A percentile compares a stretch with the other conserved stretches of the same genome.
Conservation (phyloP, 768 basidiomycete genomes). For the Auriculariales sp. region DNA sequence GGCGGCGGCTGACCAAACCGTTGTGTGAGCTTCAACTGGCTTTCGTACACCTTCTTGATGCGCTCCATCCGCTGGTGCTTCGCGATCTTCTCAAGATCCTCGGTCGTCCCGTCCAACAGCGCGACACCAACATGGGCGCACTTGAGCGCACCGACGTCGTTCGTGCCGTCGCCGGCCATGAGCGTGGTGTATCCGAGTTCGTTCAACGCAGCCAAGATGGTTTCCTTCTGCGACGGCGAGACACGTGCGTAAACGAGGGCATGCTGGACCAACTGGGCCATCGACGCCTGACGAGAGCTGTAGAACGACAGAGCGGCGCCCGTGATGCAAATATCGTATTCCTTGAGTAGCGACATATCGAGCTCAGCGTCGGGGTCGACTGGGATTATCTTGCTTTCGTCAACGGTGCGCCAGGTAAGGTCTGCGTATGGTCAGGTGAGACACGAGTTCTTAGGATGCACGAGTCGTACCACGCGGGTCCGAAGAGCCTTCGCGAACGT, state of each 20-base stretch:
- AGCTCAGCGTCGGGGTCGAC: slow-evolving; percentile 59
- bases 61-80: slow-evolving; percentile 82
- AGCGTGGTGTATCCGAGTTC: slow-evolving; percentile 81
- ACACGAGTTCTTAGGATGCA: not conserved
- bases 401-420: slow-evolving; percentile 86
- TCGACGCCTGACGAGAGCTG: slow-evolving; percentile 43
- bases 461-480: slow-evolving; percentile 45
- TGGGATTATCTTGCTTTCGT: slow-evolving; percentile 78
- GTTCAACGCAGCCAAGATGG: slow-evolving; percentile 83
- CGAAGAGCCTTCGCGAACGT: slow-evolving; percentile 67
- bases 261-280: slow-evolving; percentile 76
- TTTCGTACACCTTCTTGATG: slow-evolving; percentile 94
- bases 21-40: slow-evolving; percentile 78
- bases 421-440: slow-evolving; percentile 26
- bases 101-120: slow-evolving; percentile 75
- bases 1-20: slow-evolving; percentile 91
- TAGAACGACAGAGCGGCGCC: slow-evolving; percentile 87
- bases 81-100: slow-evolving; percentile 86
- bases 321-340: slow-evolving; percentile 94
- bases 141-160: slow-evolving; percentile 96
- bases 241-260: slow-evolving; percentile 99
- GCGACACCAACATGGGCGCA: slow-evolving; percentile 97
- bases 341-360: slow-evolving; percentile 67
- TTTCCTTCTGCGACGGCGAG: slow-evolving; percentile 90
- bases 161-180: slow-evolving; percentile 99